Evolutionary conservation across 2,329 filamentous ascomycete genomes (phyloP), one percentile per base, ranked within the genome.

Genomic region (Exophiala phaeomuriformis): DNA sequence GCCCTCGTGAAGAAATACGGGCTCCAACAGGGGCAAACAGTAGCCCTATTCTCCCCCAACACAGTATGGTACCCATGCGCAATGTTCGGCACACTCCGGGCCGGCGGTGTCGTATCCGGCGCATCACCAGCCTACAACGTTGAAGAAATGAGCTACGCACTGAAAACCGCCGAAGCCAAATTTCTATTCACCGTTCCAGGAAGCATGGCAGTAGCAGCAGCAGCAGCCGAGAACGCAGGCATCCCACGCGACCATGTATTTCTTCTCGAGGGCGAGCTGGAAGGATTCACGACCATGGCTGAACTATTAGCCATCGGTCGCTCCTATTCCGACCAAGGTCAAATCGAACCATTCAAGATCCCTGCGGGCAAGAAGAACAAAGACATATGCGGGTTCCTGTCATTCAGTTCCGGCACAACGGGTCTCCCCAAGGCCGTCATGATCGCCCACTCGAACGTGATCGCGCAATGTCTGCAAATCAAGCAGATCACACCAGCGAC

Each of bases 1-100:
- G 79, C 80, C 0, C 69, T 86, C 8, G 74, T 76, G 5, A 76
- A 72, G 55, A 73, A 76, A 9, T 78, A 80, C 68, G 77, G 75
- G 1, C 70, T 86, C 31, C 61, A 74, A 40, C 63, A 72, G 10
- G 77, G 77, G 1, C 72, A 85, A 3, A 80, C 79, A 0, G 76
- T 85, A 1, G 74, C 79, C 0, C 68, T 86, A 1, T 85, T 84
- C 68, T 77, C 76, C 49, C 77, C 77, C 27, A 86, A 86, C 62
- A 82, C 78, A 6, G 78, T 85, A 49, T 85, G 81, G 81, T 85
- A 84, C 61, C 82, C 82, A 0, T 77, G 84, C 4, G 80, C 78
- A 9, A 79, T 84, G 72, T 75, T 80, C 52, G 76, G 77, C 0
- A 75, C 76, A 1, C 69, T 81, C 5, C 73, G 77, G 8, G 73